Conservation (phyloP, 2,329 filamentous ascomycete genomes). For the Fusarium sp. region DNA sequence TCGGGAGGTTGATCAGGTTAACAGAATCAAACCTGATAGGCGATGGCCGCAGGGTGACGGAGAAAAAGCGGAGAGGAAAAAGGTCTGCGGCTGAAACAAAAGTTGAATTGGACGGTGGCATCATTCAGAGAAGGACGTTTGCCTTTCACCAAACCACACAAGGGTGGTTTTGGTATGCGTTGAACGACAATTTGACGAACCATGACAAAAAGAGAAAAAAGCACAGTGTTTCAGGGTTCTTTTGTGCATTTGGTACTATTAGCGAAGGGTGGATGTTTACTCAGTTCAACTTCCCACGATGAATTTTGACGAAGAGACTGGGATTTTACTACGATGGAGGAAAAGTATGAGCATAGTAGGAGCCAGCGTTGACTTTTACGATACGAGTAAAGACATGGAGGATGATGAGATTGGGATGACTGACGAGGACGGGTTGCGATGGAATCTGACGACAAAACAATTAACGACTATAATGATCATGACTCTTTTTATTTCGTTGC, state of each 20-base stretch:
- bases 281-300: not conserved
- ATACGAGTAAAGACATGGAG: constrained; percentile 29
- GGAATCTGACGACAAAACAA: constrained; percentile 47
- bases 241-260: constrained; percentile 24
- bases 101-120: constrained; percentile 16
- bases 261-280: constrained; percentile 17
- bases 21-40: not conserved
- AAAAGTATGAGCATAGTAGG: constrained; percentile 43
- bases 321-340: constrained; percentile 11
- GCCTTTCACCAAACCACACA: constrained; percentile 4
- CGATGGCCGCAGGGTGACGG: constrained; percentile 1
- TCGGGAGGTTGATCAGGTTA: not conserved
- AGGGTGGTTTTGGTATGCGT: constrained; percentile 6
- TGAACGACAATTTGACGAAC: constrained; percentile 37
- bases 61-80: constrained; percentile 7
- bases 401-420: constrained; percentile 36
- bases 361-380: constrained; percentile 43
- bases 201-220: constrained; percentile 41
- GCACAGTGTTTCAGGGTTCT: constrained; percentile 16
- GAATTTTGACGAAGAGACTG: constrained; percentile 14
- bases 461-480: constrained; percentile 51
- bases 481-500: constrained; percentile 34
- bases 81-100: constrained; percentile 21
- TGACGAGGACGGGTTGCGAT: constrained; percentile 36
- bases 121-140: constrained; percentile 21